Base-by-base conservation (phyloP, 2,329 filamentous ascomycete species). In the Coniella lustricola region DNA sequence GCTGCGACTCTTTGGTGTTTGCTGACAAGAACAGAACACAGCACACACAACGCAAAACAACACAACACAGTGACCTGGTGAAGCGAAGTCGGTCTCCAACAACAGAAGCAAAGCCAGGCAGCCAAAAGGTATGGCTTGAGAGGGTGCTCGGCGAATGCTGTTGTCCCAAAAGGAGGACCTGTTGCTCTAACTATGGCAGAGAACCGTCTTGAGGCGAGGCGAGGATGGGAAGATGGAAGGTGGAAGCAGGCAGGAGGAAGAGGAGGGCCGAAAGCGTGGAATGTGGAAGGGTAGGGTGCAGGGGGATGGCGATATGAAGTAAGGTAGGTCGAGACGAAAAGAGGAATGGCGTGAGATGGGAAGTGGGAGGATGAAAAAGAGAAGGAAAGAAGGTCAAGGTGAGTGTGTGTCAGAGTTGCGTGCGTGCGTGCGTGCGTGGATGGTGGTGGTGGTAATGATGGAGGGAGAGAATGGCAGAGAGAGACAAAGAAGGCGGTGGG, bases 371-470 rank as follows among this genome's bases (percentile, higher is more conserved):
- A n/a, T n/a, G n/a, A n/a, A 53, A 52, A 55, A 44, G 49, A 44
- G 52, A 47, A 35, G 55, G 46, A 53, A 51, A 49, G 54, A 52
- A 42, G 54, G 40, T 48, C 53, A 21, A 38, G 49, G 37, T 43
- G 51, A 52, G 44, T 41, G 53, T 44, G 48, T 29, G 25, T 29
- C 25, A 29, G 25, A 29, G 25, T n/a, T 29, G 25, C 25, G 25
- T 29, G 25, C 5, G 25, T 29, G 25, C 10, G 25, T 29, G 25
- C 25, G 25, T 29, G 25, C 10, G 25, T 29, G 25, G 25, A 10
- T 29, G 38, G 21, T 39, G 37, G 37, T 22, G 7, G 20, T 18
- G 20, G 42, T 46, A 52, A 25, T 49, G 45, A 25, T 47, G 52
- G 55, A 55, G 46, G 51, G 25, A 56, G 42, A 54, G 25, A 22